A percentile compares a stretch with the other conserved stretches of the same genome.
These are phyloP conservation scores for Arctostaphylos glauca DNA, from an alignment of 148 eudicot species.

Conservation along the genomic window DNA sequence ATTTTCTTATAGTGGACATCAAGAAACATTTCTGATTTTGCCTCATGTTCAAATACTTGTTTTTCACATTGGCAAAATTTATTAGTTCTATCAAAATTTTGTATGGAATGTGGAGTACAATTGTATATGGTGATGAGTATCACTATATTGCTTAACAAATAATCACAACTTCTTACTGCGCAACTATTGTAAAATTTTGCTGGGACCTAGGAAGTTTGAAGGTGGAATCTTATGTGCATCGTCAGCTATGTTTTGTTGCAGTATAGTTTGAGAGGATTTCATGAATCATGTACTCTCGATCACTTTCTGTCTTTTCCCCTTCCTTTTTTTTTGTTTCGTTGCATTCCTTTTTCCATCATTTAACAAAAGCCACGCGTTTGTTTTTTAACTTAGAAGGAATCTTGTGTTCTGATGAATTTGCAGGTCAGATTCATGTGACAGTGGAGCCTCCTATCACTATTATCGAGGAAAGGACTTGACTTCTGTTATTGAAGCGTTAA, in stretches of 20 bases:
- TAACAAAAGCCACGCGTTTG: not conserved
- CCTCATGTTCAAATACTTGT: not conserved
- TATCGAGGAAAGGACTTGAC: constrained; percentile 68
- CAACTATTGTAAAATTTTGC: not conserved
- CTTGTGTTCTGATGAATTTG: constrained; percentile 33
- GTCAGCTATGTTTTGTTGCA: not conserved
- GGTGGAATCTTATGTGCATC: not conserved
- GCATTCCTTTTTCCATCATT: not conserved
- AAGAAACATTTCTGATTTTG: not conserved
- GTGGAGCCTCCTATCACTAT: constrained; percentile 47
- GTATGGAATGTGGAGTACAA: not conserved
- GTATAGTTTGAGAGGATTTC: not conserved
- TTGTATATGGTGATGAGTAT: not conserved
- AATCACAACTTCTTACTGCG: not conserved
- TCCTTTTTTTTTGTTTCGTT: not conserved
- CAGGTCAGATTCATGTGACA: constrained; percentile 69
- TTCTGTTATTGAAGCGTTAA: constrained; percentile 51
- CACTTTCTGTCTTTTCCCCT: not conserved
- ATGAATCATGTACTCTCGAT: not conserved
- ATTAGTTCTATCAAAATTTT: not conserved
- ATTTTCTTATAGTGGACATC: not conserved
- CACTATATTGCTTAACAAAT: not conserved
- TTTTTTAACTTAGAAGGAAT: constrained; percentile 7
- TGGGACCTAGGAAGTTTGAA: not conserved
- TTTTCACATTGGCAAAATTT: not conserved